Base-by-base conservation (phyloP, 768 basidiomycete genomes). In the Boletus vermiculosoides region DNA sequence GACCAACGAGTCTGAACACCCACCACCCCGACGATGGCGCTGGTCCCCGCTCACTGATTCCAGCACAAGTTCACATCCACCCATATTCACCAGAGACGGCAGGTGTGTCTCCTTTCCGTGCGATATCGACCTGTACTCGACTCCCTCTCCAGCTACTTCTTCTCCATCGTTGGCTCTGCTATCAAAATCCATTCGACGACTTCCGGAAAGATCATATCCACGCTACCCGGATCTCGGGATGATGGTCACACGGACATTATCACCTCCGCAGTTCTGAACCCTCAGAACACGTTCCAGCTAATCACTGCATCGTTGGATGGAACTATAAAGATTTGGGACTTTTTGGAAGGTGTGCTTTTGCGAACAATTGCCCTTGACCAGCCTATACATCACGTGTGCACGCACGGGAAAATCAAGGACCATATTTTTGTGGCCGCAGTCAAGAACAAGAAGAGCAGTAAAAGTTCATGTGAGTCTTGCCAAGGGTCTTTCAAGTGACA, bases 281-380 rank as follows among this genome's bases (percentile, higher is more conserved):
- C 97, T 15, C 80, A 86, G 59, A 98, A 97, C 73, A 79, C 85
- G 25, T 90, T 93, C 61, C 97, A 98, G 71, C 73, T 99, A 60
- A 84, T 98, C 61, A 93, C 93, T 12, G 87, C 85, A 47, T 91
- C 92, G 9, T 65, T 86, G 57, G 89, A 94, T 63, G 96, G 94
- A n/a, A 80, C 79, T 36, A 73, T 98, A 59, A 83, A 90, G 69
- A 75, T 97, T 25, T 99, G 97, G 97, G 94, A 98, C 74, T 95
- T 90, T 71, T 75, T 95, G 37, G 94, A 97, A 56, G 94, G 87
- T 6, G 77, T 79, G 9, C 74, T 97, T 12, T 76, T 98, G 57
- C 84, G 86, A 58, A 90, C 87, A 2, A 81, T 97, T 59, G 78
- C 83, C 55, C 66, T 93, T 44, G 79, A 78, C 30, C 82, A 88